Conservation (phyloP, 2,329 filamentous ascomycete genomes). For the Claviceps africana region DNA sequence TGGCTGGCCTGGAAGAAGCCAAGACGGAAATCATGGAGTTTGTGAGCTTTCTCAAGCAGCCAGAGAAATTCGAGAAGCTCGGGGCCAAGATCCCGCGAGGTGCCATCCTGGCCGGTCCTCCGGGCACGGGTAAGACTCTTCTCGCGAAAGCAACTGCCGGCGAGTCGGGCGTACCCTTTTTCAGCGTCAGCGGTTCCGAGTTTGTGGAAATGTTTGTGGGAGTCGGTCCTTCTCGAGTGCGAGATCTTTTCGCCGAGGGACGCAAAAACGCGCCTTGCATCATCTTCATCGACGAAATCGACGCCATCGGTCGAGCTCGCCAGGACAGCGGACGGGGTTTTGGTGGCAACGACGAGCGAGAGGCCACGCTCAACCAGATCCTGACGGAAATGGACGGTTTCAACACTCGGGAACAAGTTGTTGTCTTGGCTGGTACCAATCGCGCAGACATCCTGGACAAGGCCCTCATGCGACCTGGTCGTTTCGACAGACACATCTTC, state of each 20-base stretch:
- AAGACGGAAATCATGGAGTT: conserved; percentile 99
- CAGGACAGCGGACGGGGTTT: conserved; percentile 57
- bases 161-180: conserved; percentile 94
- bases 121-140: conserved; percentile 95
- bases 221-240: conserved; percentile 88
- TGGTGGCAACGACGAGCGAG: conserved; percentile 91
- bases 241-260: conserved; percentile 86
- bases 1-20: conserved; percentile 95
- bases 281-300: conserved; percentile 99
- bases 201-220: conserved; percentile 99
- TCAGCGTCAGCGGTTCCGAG: conserved; percentile 94
- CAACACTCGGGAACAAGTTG: conserved; percentile 91
- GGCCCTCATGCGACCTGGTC: conserved; percentile 88
- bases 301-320: conserved; percentile 87
- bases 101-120: conserved; percentile 91
- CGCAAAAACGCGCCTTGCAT: conserved; percentile 96
- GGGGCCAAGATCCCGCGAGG: conserved; percentile 96
- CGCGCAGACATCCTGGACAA: conserved; percentile 88
- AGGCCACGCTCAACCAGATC: conserved; percentile 95
- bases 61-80: conserved; percentile 80
- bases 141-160: conserved; percentile 95
- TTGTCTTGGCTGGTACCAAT: conserved; percentile 94
- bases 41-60: conserved; percentile 90
- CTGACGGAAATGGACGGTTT: conserved; percentile 99
- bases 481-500: conserved; percentile 90